Evolutionary conservation across 2,329 filamentous ascomycete genomes (phyloP), one percentile per base, ranked within the genome.

Genomic region (Fusarium tjaetaba): DNA sequence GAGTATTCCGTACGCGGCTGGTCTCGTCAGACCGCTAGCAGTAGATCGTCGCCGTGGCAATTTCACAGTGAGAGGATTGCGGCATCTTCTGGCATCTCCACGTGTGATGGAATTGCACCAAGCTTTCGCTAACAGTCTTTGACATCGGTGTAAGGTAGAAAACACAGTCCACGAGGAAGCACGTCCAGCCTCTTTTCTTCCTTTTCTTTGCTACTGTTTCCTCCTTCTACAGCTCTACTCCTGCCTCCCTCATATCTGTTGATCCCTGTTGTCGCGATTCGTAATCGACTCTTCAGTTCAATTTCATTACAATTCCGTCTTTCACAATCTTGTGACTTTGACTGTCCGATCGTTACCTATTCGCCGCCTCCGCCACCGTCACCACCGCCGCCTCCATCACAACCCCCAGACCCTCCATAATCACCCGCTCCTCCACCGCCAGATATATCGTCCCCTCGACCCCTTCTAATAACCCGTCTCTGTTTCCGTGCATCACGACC

Each of bases 341-440:
- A 3, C 6, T 3, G 8, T 16, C 22, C 2, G 1, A 22, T 53
- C 4, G 7, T 26, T 34, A 4, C 39, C 39, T 57, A 57, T 22
- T 51, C 43, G 7, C 57, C 57, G 0, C 49, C 48, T 28, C 62
- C 61, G 2, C 45, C 48, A 4, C 49, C 64, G 18, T 34, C 57
- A 16, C 45, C 45, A 11, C 20, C 57, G 1, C 57, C 45, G 5
- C 46, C 60, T 32, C 42, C 61, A 38, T 48, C 61, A 6, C 45
- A 61, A 11, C 56, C 38, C 3, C 26, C 28, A 2, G 13, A 34
- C 0, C 32, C 42, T 28, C 30, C 41, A 49, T 59, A 60, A 22
- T 60, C 26, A 3, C 60, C 62, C 22, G 32, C 59, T 16, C 59
- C 62, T 28, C 60, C 60, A 0, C 63, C 49, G 5, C 49, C 28